These are phyloP conservation scores for Pistacia vera DNA, from an alignment of 345 rosid genomes.

Conservation along the genomic window DNA sequence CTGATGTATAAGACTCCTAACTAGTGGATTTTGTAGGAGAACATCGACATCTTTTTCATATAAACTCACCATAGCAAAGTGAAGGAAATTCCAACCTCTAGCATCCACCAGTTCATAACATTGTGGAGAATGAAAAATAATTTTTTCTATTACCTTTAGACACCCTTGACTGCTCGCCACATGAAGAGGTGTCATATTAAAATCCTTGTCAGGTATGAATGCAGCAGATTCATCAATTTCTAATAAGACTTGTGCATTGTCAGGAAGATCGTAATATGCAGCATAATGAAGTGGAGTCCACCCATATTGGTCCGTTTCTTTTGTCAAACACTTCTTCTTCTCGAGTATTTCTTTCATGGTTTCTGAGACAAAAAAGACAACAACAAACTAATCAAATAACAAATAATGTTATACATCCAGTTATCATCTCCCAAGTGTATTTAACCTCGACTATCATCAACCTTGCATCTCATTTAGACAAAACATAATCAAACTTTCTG, in stretches of 20 bases:
- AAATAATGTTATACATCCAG: too few species aligned
- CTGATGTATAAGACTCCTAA: neutral
- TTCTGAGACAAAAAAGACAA: too few species aligned
- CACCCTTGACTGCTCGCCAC: conserved; percentile 9
- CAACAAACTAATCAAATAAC: too few species aligned
- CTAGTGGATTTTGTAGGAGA: conserved; percentile 7
- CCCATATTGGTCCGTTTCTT: neutral
- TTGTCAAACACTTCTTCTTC: neutral
- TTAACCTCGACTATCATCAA: too few species aligned
- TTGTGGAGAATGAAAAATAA: neutral
- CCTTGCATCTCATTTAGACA: too few species aligned
- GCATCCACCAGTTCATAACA: conserved; percentile 9
- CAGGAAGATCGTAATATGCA: too few species aligned
- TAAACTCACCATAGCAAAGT: neutral
- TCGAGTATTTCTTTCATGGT: neutral
- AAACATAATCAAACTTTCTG: too few species aligned
- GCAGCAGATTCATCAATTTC: neutral
- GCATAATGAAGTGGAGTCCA: conserved; percentile 4
- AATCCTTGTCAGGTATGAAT: neutral
- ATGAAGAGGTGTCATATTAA: conserved; percentile 15
- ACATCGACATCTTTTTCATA: neutral
- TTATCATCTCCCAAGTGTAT: too few species aligned
- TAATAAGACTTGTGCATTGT: neutral
- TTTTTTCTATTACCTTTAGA: neutral
- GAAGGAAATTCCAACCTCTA: neutral